phyloP scores from a whole-genome alignment of 352 stramenopile species.

The Pythium dissimile region DNA sequence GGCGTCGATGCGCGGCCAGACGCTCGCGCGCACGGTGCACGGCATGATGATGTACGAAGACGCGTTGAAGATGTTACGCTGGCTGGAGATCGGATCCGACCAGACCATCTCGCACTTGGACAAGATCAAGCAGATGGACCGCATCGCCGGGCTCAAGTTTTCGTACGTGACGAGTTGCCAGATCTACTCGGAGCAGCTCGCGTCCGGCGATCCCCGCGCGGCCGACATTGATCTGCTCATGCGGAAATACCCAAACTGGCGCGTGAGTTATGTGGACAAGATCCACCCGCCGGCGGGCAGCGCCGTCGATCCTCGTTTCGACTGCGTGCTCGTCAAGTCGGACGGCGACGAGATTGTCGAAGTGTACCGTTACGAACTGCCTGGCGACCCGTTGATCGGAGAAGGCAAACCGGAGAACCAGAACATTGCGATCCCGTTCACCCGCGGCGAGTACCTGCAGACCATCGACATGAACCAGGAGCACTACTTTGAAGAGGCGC shows the following conservation, averaged over 20 bases:
- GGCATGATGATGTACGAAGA: conserved; percentile 92
- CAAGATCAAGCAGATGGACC: conserved; percentile 89
- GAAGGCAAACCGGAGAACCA: conserved; percentile 89
- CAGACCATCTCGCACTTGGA: conserved; percentile 80
- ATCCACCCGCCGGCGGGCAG: conserved; percentile 66
- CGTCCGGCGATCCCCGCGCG: conserved; percentile 58
- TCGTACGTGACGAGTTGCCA: conserved; percentile 89
- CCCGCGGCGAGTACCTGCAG: conserved; percentile 82
- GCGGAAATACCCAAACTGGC: conserved; percentile 94
- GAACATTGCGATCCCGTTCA: conserved; percentile 85
- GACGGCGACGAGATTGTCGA: conserved; percentile 85
- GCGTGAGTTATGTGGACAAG: conserved; percentile 88
- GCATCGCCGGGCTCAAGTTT: conserved; percentile 85
- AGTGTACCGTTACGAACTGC: conserved; percentile 84
- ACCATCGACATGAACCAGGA: conserved; percentile 93
- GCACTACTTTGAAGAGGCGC: conserved; percentile 86
- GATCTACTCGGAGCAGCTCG: conserved; percentile 84
- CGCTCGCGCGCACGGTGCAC: conserved; percentile 80
- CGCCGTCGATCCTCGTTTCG: conserved; percentile 62
- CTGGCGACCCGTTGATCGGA: conserved; percentile 76
- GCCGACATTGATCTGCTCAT: conserved; percentile 98
- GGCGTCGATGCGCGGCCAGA: conserved; percentile 86
- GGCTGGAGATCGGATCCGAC: conserved; percentile 86
- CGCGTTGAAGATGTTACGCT: conserved; percentile 85
- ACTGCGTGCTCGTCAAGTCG: conserved; percentile 81